Percentiles rank a stretch among this genome's conserved stretches.
Conservation (phyloP, 2,329 filamentous ascomycete genomes). For the Fusarium ramigenum region DNA sequence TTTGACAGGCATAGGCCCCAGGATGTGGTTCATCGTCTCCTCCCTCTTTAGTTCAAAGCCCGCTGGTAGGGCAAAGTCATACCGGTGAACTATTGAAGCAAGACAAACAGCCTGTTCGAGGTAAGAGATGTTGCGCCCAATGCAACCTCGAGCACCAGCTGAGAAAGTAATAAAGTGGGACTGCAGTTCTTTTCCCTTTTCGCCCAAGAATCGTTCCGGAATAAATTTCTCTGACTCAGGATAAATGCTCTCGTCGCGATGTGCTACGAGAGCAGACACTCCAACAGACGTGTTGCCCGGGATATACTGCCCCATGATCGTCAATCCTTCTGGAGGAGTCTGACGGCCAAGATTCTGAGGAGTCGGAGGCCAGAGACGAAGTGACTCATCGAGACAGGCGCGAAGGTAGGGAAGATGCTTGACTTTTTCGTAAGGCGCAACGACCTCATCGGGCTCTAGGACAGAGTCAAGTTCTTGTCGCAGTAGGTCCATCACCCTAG, state of each 20-base stretch:
- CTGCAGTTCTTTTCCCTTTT: slow-evolving; percentile 48
- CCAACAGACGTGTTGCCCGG: slow-evolving; percentile 51
- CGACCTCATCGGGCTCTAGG: slow-evolving; percentile 52
- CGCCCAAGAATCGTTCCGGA: slow-evolving; percentile 54
- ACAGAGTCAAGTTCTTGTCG: slow-evolving; percentile 57
- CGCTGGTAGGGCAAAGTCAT: slow-evolving; percentile 26
- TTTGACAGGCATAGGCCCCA: background rate
- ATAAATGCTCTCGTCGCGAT: slow-evolving; percentile 52
- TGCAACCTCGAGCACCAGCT: slow-evolving; percentile 52
- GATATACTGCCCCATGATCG: slow-evolving; percentile 45
- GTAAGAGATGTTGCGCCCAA: slow-evolving; percentile 52
- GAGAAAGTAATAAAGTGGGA: slow-evolving; percentile 52
- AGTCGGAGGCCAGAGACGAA: slow-evolving; percentile 47
- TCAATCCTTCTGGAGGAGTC: slow-evolving; percentile 43
- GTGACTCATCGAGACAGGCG: slow-evolving; percentile 60
- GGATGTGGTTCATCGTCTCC: background rate
- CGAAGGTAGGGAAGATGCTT: slow-evolving; percentile 62
- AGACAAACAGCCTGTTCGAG: slow-evolving; percentile 57
- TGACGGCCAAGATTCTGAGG: slow-evolving; percentile 40
- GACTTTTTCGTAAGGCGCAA: slow-evolving; percentile 60
- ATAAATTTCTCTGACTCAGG: slow-evolving; percentile 50
- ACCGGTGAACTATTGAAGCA: slow-evolving; percentile 53
- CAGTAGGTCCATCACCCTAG: slow-evolving; percentile 49
- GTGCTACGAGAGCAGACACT: slow-evolving; percentile 50
- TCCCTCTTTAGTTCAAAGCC: background rate